Evolutionary conservation across 352 stramenopile species (phyloP).

Genomic region (Globisporangium splendens): DNA sequence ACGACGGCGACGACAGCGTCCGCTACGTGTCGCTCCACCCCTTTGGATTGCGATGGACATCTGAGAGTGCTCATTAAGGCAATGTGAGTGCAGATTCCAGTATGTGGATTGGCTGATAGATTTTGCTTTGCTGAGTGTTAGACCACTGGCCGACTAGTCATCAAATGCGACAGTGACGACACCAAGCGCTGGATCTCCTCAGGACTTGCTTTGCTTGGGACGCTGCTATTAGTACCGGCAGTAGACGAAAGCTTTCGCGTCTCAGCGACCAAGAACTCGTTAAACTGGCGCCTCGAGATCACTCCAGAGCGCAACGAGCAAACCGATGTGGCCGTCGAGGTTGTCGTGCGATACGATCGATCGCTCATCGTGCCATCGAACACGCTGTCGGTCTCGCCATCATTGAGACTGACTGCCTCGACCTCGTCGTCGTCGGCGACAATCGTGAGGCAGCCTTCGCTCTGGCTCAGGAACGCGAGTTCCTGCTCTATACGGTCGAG

Average conservation of each 20-base stretch:
- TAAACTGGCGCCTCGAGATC: constrained; percentile 55
- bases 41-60: constrained; percentile 41
- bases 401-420: constrained; percentile 6
- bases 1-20: constrained; percentile 27
- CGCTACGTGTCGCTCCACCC: constrained; percentile 40
- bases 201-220: constrained; percentile 28
- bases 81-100: not conserved
- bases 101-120: not conserved
- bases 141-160: constrained; percentile 12
- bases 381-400: constrained; percentile 8
- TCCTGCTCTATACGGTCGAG: constrained; percentile 56
- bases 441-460: constrained; percentile 36
- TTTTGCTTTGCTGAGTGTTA: not conserved
- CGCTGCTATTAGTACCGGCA: not conserved
- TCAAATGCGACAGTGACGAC: constrained; percentile 25
- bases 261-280: constrained; percentile 42
- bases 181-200: constrained; percentile 47
- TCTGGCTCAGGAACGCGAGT: constrained; percentile 45
- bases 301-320: constrained; percentile 49
- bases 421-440: constrained; percentile 32
- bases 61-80: not conserved
- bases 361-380: constrained; percentile 33
- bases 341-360: constrained; percentile 38
- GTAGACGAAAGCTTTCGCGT: constrained; percentile 18
- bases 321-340: constrained; percentile 26